These are phyloP conservation scores for Chaetothyriales sp. DNA, from an alignment of 2,329 filamentous ascomycete genomes.

Conservation along the genomic window DNA sequence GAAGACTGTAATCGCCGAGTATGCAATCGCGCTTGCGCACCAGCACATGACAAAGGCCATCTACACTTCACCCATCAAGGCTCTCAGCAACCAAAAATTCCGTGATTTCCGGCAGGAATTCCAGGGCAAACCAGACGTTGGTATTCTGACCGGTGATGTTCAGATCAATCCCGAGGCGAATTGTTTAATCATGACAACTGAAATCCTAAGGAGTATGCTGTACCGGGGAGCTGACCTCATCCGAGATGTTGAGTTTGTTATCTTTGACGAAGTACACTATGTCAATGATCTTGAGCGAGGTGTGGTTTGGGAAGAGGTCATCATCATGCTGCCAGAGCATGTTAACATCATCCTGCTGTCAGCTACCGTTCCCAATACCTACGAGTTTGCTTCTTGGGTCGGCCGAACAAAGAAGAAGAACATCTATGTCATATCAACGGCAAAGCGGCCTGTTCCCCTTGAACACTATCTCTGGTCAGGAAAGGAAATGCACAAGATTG, in stretches of 20 bases:
- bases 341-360: constrained; percentile 90
- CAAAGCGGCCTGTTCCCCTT: constrained; percentile 83
- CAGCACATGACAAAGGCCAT: constrained; percentile 99
- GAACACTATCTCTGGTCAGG: constrained; percentile 95
- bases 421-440: constrained; percentile 96
- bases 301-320: constrained; percentile 98
- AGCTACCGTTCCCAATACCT: constrained; percentile 90
- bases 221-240: constrained; percentile 93
- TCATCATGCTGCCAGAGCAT: constrained; percentile 97
- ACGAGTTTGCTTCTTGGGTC: constrained; percentile 97
- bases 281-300: constrained; percentile 92
- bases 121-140: constrained; percentile 56
- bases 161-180: constrained; percentile 96
- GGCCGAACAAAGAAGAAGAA: constrained; percentile 96
- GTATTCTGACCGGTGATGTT: constrained; percentile 91
- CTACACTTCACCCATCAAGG: constrained; percentile 97
- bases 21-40: constrained; percentile 88
- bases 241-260: constrained; percentile 93
- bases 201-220: constrained; percentile 95
- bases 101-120: constrained; percentile 82
- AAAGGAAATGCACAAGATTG: constrained; percentile 86
- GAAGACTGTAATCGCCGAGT: constrained; percentile 96
- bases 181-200: constrained; percentile 98
- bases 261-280: constrained; percentile 98
- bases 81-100: constrained; percentile 96